Conservation (phyloP, 345 rosid species). For the Dimocarpus longan region DNA sequence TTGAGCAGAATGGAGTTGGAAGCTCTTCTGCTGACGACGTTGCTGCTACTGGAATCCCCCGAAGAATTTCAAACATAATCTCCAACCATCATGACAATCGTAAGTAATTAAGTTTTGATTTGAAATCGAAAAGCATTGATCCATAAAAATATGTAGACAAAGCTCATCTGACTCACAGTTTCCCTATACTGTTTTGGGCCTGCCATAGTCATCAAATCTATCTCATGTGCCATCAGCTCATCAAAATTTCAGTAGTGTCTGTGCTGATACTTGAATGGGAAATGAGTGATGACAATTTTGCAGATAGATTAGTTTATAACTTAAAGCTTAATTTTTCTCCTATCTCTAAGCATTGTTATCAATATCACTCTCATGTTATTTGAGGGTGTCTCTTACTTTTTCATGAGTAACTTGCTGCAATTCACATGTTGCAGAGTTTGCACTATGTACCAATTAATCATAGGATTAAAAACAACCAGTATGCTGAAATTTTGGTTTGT, state of each 20-base stretch:
- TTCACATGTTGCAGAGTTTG: neutral
- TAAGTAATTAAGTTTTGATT: conserved; percentile 41
- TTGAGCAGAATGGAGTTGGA: conserved; percentile 46
- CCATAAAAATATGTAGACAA: neutral
- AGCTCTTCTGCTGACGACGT: conserved; percentile 41
- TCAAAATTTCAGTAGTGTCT: neutral
- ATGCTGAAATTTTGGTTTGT: neutral
- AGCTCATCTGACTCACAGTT: conserved; percentile 1
- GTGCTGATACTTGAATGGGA: too few species aligned
- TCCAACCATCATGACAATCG: conserved; percentile 48
- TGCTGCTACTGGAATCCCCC: conserved; percentile 51
- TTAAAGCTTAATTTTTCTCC: too few species aligned
- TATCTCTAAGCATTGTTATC: too few species aligned
- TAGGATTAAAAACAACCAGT: neutral
- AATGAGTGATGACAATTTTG: neutral
- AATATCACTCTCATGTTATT: too few species aligned
- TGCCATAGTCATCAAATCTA: conserved; percentile 6
- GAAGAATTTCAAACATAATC: conserved; percentile 74
- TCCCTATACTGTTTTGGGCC: neutral
- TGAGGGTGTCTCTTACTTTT: too few species aligned
- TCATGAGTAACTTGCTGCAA: neutral
- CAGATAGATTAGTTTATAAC: neutral
- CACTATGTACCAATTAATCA: neutral
- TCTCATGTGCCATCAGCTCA: conserved; percentile 12
- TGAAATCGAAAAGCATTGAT: neutral